A percentile compares a stretch with the other conserved stretches of the same genome.
phyloP scores from a whole-genome alignment of 1,284 basidiomycete species.

The Fereydounia khargensis region DNA sequence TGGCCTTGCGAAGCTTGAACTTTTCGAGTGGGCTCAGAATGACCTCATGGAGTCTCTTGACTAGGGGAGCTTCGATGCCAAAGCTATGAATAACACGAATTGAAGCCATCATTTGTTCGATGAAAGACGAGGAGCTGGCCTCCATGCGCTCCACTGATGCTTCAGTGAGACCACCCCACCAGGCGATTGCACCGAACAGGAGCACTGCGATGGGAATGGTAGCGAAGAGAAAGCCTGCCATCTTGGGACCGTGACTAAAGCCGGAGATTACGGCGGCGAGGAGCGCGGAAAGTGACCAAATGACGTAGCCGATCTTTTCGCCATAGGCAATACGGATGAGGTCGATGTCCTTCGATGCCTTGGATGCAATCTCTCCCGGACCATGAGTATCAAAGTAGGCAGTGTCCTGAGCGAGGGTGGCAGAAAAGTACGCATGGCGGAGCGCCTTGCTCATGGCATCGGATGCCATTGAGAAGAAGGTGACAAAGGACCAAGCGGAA shows the following conservation, averaged over 20 bases:
- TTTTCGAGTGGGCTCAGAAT: constrained; percentile 54
- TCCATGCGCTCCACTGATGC: constrained; percentile 53
- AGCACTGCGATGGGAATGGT: constrained; percentile 57
- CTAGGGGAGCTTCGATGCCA: constrained; percentile 51
- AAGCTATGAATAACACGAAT: constrained; percentile 60
- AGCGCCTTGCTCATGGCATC: constrained; percentile 54
- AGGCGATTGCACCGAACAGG: constrained; percentile 52
- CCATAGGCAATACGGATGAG: constrained; percentile 58
- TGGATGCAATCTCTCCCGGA: constrained; percentile 59
- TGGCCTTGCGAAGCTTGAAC: constrained; percentile 47
- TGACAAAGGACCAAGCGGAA: constrained; percentile 50
- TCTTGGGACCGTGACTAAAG: constrained; percentile 55
- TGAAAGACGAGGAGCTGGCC: constrained; percentile 56
- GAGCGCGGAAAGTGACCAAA: constrained; percentile 54
- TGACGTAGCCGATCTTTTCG: constrained; percentile 58
- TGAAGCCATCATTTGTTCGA: constrained; percentile 59
- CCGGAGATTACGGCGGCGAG: constrained; percentile 56
- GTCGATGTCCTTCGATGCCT: constrained; percentile 58
- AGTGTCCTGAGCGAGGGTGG: constrained; percentile 59
- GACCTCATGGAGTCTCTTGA: constrained; percentile 53
- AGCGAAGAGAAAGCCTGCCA: constrained; percentile 59
- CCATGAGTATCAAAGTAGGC: constrained; percentile 59
- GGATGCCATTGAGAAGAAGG: constrained; percentile 52
- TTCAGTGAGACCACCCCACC: constrained; percentile 50
- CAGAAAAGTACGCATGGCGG: constrained; percentile 58